Percentiles rank a stretch among this genome's conserved stretches.
Evolutionary conservation across 768 basidiomycete genomes (phyloP).

Genomic region (Termitomyces sp.): DNA sequence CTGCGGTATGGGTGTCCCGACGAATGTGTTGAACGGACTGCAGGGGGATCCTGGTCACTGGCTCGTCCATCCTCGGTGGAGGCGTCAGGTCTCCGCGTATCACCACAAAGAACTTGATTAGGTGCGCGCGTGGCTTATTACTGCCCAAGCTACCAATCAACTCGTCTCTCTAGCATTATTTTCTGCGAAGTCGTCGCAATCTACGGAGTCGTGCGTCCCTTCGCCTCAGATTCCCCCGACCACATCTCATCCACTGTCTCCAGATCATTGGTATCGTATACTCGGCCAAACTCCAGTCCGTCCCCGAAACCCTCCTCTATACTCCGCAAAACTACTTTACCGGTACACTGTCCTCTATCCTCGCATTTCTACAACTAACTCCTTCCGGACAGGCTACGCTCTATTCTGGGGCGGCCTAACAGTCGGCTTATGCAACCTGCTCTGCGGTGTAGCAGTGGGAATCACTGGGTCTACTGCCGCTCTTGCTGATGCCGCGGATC

Average conservation of each 20-base stretch:
- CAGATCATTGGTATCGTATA: slow-evolving; percentile 97
- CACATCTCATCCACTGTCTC: background rate
- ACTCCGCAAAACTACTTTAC: slow-evolving; percentile 91
- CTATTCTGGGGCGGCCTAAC: slow-evolving; percentile 97
- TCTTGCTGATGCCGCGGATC: slow-evolving; percentile 92
- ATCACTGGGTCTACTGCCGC: slow-evolving; percentile 95
- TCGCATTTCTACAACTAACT: background rate
- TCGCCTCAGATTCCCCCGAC: background rate
- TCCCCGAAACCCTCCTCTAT: slow-evolving; percentile 67
- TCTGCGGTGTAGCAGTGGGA: slow-evolving; percentile 93
- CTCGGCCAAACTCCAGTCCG: slow-evolving; percentile 66
- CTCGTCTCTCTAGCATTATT: slow-evolving; percentile 63
- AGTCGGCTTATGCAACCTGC: slow-evolving; percentile 88
- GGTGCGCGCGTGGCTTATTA: slow-evolving; percentile 41
- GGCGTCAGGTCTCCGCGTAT: slow-evolving; percentile 93
- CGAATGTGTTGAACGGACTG: background rate
- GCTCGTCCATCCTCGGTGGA: slow-evolving; percentile 93
- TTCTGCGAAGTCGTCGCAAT: slow-evolving; percentile 99
- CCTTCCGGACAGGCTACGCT: slow-evolving; percentile 58
- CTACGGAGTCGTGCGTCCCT: slow-evolving; percentile 78
- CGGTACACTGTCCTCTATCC: slow-evolving; percentile 32
- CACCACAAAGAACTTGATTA: slow-evolving; percentile 95
- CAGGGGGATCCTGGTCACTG: slow-evolving; percentile 98
- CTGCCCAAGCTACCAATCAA: background rate
- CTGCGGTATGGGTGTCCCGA: slow-evolving; percentile 7